phyloP scores from a whole-genome alignment of 148 eudicot genomes.

The Spergularia bocconei region DNA sequence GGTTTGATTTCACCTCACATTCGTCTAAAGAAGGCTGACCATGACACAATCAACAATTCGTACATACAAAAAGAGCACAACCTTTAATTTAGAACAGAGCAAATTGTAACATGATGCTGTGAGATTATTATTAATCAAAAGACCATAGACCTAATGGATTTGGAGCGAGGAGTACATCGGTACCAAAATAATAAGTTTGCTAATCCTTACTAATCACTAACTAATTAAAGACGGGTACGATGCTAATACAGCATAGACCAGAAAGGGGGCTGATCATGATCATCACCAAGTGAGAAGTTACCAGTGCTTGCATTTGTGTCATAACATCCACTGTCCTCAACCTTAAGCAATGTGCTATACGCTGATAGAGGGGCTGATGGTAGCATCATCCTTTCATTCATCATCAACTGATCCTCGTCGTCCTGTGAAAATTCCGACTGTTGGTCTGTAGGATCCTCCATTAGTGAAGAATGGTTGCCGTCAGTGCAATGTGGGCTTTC shows the following conservation, averaged over 20 bases:
- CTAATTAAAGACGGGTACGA: background rate
- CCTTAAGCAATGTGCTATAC: slow-evolving; percentile 21
- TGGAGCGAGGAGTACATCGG: background rate
- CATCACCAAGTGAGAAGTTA: slow-evolving; percentile 35
- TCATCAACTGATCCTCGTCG: slow-evolving; percentile 31
- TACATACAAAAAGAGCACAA: too few relatives aligned
- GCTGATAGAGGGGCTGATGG: slow-evolving; percentile 22
- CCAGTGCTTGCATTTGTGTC: slow-evolving; percentile 33
- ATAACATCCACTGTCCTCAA: slow-evolving; percentile 28
- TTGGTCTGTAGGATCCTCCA: slow-evolving; percentile 31
- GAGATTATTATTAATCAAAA: too few relatives aligned
- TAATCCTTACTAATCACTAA: background rate
- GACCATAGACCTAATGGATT: too few relatives aligned
- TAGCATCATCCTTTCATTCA: slow-evolving; percentile 28
- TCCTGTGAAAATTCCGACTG: slow-evolving; percentile 41
- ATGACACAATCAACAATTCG: too few relatives aligned
- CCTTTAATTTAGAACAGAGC: too few relatives aligned
- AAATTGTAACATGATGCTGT: too few relatives aligned
- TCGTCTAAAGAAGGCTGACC: too few relatives aligned
- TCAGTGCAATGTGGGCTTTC: slow-evolving; percentile 51
- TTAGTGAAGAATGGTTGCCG: slow-evolving; percentile 20
- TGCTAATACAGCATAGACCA: slow-evolving; percentile 51
- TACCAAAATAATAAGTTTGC: background rate
- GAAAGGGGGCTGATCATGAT: slow-evolving; percentile 45
- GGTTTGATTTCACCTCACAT: too few relatives aligned